Percentiles rank a stretch among this genome's conserved stretches.
Conservation (phyloP, 345 rosid species). For the Psidium guajava region DNA sequence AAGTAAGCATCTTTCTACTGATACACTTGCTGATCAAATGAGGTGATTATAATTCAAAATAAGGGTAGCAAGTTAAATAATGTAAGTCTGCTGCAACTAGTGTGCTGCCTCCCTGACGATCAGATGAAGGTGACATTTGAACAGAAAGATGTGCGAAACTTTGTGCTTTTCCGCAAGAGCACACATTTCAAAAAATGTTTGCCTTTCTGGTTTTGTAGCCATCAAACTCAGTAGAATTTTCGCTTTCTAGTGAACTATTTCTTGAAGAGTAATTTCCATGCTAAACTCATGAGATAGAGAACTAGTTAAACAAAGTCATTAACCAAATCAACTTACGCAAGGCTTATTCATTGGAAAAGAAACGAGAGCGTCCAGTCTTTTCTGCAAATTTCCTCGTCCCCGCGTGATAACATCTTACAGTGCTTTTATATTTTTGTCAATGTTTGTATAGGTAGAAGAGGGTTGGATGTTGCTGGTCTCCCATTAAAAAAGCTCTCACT, state of each 20-base stretch:
- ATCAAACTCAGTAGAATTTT: background rate
- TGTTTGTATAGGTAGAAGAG: constrained; percentile 44
- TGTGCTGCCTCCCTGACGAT: background rate
- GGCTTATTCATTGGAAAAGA: background rate
- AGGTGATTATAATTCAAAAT: background rate
- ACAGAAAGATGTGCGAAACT: background rate
- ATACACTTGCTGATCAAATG: background rate
- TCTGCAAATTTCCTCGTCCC: background rate
- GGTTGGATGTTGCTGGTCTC: constrained; percentile 59
- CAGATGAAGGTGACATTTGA: background rate
- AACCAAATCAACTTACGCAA: background rate
- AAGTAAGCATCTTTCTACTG: constrained; percentile 23
- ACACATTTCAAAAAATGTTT: background rate
- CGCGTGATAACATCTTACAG: background rate
- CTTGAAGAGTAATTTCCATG: background rate
- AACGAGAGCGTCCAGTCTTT: background rate
- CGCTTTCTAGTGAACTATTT: background rate
- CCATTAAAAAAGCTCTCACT: constrained; percentile 48
- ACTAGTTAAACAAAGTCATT: background rate
- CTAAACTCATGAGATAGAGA: background rate
- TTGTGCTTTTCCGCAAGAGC: background rate
- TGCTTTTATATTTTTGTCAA: background rate
- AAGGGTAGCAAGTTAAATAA: background rate
- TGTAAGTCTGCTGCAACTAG: background rate
- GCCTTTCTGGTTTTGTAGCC: background rate